Evolutionary conservation across 768 basidiomycete genomes (phyloP).

Genomic region (Termitomyces sp.): DNA sequence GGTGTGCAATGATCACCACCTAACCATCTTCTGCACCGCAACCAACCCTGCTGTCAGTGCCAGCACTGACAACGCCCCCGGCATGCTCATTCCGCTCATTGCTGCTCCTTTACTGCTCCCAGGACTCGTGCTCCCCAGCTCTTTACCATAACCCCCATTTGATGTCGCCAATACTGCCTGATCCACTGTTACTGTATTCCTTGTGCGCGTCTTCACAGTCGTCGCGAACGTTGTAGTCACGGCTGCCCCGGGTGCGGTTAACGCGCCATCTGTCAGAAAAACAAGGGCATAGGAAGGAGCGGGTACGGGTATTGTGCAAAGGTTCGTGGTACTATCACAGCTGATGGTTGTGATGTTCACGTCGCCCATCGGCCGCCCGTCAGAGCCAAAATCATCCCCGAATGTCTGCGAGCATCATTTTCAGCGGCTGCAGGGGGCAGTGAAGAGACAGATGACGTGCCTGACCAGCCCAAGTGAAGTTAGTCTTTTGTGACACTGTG

Average conservation of each 20-base stretch:
- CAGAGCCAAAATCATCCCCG: constrained; percentile 52
- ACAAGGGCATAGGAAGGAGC: constrained; percentile 70
- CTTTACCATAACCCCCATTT: constrained; percentile 44
- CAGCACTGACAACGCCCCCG: constrained; percentile 1
- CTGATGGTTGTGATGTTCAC: constrained; percentile 45
- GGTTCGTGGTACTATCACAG: constrained; percentile 46
- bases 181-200: constrained; percentile 50
- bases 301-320: constrained; percentile 57
- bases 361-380: constrained; percentile 55
- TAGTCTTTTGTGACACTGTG: constrained; percentile 46
- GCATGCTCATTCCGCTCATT: background rate
- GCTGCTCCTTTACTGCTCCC: constrained; percentile 21
- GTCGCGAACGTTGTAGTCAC: constrained; percentile 32
- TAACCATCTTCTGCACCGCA: background rate
- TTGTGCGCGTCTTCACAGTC: constrained; percentile 43
- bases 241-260: constrained; percentile 26
- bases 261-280: constrained; percentile 46
- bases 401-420: constrained; percentile 37
- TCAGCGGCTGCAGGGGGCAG: background rate
- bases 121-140: constrained; percentile 34
- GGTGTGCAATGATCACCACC: background rate
- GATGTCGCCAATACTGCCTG: constrained; percentile 52
- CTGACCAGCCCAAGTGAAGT: constrained; percentile 61
- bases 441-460: constrained; percentile 16
- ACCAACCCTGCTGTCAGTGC: constrained; percentile 4